phyloP scores from a whole-genome alignment of 352 stramenopile genomes.

The Phytophthora citrophthora region DNA sequence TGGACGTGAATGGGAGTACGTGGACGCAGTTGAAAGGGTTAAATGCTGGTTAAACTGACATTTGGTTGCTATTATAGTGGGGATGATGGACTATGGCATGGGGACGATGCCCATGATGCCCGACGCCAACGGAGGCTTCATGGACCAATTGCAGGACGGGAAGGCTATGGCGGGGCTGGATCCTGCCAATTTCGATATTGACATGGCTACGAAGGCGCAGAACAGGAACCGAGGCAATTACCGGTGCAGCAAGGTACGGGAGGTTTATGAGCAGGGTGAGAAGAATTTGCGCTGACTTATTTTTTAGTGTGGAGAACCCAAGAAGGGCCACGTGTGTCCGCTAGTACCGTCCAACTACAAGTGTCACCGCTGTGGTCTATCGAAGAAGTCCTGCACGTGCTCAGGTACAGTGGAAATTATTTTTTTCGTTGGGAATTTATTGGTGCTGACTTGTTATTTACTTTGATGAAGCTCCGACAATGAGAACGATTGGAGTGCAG shows the following conservation, averaged over 20 bases:
- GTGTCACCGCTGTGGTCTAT: conserved; percentile 72
- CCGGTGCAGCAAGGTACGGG: conserved; percentile 78
- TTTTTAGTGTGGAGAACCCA: conserved; percentile 78
- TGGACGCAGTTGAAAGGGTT: background rate
- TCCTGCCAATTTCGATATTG: conserved; percentile 41
- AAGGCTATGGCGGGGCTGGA: conserved; percentile 26
- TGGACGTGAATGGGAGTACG: conserved; percentile 30
- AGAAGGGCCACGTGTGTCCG: conserved; percentile 88
- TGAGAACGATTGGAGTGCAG: conserved; percentile 72
- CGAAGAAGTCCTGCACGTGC: conserved; percentile 82
- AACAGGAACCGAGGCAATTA: conserved; percentile 89
- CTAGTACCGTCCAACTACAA: conserved; percentile 86
- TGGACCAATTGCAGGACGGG: conserved; percentile 64
- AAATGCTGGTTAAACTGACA: background rate
- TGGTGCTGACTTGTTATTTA: conserved; percentile 5
- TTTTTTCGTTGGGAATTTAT: background rate
- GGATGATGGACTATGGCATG: conserved; percentile 68
- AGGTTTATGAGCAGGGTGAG: background rate
- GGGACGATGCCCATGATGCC: conserved; percentile 51
- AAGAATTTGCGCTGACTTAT: background rate
- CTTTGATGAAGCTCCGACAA: conserved; percentile 49
- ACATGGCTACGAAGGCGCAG: conserved; percentile 63
- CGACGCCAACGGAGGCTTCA: conserved; percentile 45
- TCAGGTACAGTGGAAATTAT: conserved; percentile 37
- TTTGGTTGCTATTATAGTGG: conserved; percentile 32